Base-by-base conservation (phyloP, 495 filamentous ascomycete species). In the Neurospora africana region DNA sequence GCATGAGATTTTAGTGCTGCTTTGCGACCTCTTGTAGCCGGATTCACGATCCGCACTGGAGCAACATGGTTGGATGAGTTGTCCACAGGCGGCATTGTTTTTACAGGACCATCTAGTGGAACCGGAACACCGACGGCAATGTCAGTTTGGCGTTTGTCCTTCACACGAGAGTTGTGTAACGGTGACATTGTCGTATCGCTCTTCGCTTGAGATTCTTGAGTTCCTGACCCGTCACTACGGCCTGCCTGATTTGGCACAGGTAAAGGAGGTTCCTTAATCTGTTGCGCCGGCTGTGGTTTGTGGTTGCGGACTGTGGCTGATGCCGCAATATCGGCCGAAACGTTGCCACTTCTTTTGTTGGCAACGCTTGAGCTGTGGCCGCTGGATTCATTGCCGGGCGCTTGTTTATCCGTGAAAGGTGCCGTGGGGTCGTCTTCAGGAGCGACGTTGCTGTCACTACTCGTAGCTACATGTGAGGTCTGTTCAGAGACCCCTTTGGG, bases 21-120 rank as follows among this genome's bases (percentile, higher is more conserved):
- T 72, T 86, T 86, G 67, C 79, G 83, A 21, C 85, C 85, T 69
- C 84, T 81, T 9, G 83, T 83, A 13, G 84, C 86, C 39, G 84
- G 84, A 75, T 86, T 87, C 11, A 70, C 68, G 37, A 81, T 76
- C 43, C 69, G 74, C 9, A 68, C 74, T 33, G 70, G 74, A 35
- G 47, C n/a, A 43, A 35, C 69, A 4, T 2, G 61, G 5, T 47
- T 37, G 33, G 70, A 13, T 74, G 74, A 41, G 27, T 61, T 38
- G 17, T 41, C 9, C 27, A 30, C 21, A 4, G 68, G n/a, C 10
- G 33, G 61, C 21, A 17, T 44, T 44, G 21, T 17, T 33, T 33
- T 65, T 65, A 7, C 27, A 43, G 23, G 21, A 30, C 21, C 41
- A 30, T 70, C 27, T 43, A 13, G 23, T 43, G 69, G 38, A 38